These are phyloP conservation scores for Filobasidium wieringae DNA, from an alignment of 768 basidiomycete species.

Conservation along the genomic window DNA sequence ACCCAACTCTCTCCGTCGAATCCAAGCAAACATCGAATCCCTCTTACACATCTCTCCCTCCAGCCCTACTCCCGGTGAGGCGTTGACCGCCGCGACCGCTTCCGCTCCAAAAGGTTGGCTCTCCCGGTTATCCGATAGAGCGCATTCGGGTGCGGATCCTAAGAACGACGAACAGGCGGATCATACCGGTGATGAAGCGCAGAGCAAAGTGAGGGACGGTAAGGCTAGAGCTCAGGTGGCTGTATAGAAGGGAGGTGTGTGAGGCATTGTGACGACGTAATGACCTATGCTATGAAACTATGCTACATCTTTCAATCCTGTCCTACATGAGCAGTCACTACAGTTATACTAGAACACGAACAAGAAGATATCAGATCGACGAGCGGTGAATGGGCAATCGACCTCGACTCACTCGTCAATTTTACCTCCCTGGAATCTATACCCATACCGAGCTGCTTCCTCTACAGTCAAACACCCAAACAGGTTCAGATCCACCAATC, in stretches of 20 bases:
- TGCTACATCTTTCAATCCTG: neutral
- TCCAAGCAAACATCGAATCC: neutral
- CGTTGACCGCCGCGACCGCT: neutral
- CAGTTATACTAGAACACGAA: constrained; percentile 27
- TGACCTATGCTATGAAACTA: neutral
- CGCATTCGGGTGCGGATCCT: neutral
- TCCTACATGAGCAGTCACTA: constrained; percentile 31
- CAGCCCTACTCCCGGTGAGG: neutral
- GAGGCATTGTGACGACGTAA: neutral
- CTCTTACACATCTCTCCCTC: constrained; percentile 5
- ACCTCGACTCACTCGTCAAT: constrained; percentile 34
- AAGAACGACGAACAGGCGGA: neutral
- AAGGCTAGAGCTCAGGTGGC: neutral
- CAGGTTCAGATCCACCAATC: neutral
- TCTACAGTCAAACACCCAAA: neutral
- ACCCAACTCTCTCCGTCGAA: constrained; percentile 1
- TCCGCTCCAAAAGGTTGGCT: neutral
- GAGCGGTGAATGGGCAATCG: neutral
- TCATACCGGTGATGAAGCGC: neutral
- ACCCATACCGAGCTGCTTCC: constrained; percentile 31
- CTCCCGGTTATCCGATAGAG: neutral
- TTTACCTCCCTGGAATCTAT: constrained; percentile 35
- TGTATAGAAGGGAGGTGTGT: no score
- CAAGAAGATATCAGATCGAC: neutral
- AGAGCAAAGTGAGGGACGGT: neutral